These are phyloP conservation scores for Isochrysis galbana DNA, from an alignment of 78 protist species.

Conservation along the genomic window DNA sequence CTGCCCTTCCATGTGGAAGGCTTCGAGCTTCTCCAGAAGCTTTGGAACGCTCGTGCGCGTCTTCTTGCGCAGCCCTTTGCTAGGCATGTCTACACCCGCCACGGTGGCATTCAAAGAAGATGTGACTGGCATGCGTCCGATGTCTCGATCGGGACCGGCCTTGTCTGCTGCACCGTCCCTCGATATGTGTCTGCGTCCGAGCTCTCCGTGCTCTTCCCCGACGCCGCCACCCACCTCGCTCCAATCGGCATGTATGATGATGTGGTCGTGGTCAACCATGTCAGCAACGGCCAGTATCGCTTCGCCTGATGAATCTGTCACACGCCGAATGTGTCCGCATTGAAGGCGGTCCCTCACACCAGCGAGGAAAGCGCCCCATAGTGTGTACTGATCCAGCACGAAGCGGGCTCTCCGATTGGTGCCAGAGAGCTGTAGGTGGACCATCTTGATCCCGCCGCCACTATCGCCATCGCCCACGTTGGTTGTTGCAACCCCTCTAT, in stretches of 20 bases:
- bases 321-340: background rate
- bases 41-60: background rate
- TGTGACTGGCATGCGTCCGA: background rate
- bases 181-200: background rate
- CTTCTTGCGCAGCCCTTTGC: background rate
- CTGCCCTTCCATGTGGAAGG: background rate
- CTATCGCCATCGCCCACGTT: too few relatives aligned
- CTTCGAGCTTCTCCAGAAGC: background rate
- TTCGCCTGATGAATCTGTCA: slow-evolving; percentile 1
- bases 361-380: background rate
- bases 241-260: background rate
- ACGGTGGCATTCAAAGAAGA: too few relatives aligned
- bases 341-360: background rate
- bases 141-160: background rate
- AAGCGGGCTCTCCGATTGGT: background rate
- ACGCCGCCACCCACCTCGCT: background rate
- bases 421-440: background rate
- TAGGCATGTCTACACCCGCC: too few relatives aligned
- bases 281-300: background rate
- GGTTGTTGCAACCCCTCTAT: background rate
- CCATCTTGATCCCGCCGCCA: background rate
- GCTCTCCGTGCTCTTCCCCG: background rate
- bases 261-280: background rate
- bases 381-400: background rate
- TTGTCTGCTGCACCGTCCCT: background rate